phyloP scores from a whole-genome alignment of 768 basidiomycete genomes.

The Flagelloscypha sp. region DNA sequence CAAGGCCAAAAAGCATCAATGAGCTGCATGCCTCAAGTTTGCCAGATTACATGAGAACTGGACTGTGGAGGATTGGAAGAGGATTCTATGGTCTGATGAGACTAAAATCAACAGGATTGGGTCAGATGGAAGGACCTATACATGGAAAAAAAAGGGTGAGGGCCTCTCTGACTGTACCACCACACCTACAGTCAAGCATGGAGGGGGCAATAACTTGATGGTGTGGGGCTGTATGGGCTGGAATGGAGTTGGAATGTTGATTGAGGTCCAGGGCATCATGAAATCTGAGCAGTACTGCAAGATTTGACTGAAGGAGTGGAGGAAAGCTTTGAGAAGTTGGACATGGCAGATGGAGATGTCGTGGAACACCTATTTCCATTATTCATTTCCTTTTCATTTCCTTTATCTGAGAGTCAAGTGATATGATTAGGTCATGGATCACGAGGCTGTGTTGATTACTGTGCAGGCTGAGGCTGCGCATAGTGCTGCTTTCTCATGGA shows the following conservation, averaged over 20 bases:
- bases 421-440: no score
- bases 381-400: no score
- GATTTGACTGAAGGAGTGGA: slow-evolving; percentile 16
- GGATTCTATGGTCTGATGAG: slow-evolving; percentile 21
- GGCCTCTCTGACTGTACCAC: slow-evolving; percentile 10
- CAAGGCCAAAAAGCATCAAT: slow-evolving; percentile 8
- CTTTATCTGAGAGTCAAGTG: no score
- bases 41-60: slow-evolving; percentile 12
- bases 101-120: slow-evolving; percentile 22
- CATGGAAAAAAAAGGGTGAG: slow-evolving; percentile 15
- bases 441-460: no score
- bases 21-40: slow-evolving; percentile 4
- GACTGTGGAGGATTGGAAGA: slow-evolving; percentile 20
- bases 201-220: slow-evolving; percentile 19
- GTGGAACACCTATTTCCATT: no score
- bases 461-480: no score
- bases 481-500: no score
- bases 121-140: slow-evolving; percentile 14
- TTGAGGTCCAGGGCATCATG: slow-evolving; percentile 16
- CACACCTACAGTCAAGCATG: slow-evolving; percentile 16
- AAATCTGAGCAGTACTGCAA: slow-evolving; percentile 13
- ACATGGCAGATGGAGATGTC: slow-evolving; percentile 3
- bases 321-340: slow-evolving; percentile 7
- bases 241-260: slow-evolving; percentile 14
- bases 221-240: slow-evolving; percentile 20